Evolutionary conservation across 2,329 filamentous ascomycete species (phyloP).

Genomic region (Leptosphaerulina australis): DNA sequence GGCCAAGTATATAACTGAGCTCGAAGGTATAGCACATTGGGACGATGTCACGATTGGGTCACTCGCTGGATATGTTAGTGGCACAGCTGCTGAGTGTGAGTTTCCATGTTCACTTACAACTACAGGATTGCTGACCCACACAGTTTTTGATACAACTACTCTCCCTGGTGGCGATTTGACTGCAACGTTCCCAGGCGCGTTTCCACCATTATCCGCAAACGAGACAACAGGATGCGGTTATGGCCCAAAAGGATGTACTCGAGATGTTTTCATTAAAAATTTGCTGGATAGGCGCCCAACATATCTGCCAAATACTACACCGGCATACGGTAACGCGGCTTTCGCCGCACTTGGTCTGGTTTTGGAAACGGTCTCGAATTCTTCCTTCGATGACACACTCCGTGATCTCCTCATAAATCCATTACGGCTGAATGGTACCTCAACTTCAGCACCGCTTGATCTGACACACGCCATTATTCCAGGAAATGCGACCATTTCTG

Average conservation of each 20-base stretch:
- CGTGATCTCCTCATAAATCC: slow-evolving; percentile 53
- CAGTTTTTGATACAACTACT: slow-evolving; percentile 2
- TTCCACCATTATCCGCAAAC: slow-evolving; percentile 10
- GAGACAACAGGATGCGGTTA: slow-evolving; percentile 13
- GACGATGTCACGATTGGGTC: slow-evolving; percentile 44
- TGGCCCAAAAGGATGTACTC: slow-evolving; percentile 5
- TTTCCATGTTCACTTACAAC: background rate
- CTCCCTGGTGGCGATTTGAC: slow-evolving; percentile 11
- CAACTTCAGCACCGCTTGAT: slow-evolving; percentile 33
- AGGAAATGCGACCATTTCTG: background rate
- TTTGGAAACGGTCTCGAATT: slow-evolving; percentile 54
- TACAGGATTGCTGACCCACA: background rate
- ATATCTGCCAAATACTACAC: slow-evolving; percentile 53
- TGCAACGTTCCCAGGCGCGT: slow-evolving; percentile 7
- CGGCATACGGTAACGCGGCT: slow-evolving; percentile 59
- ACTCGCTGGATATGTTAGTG: slow-evolving; percentile 43
- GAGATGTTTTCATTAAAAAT: slow-evolving; percentile 9
- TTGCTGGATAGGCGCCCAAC: slow-evolving; percentile 39
- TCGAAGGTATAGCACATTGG: slow-evolving; percentile 36
- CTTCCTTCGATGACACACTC: slow-evolving; percentile 47
- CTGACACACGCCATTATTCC: slow-evolving; percentile 14
- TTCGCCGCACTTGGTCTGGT: slow-evolving; percentile 55
- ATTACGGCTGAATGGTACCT: slow-evolving; percentile 53
- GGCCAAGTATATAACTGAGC: slow-evolving; percentile 34
- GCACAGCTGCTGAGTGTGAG: slow-evolving; percentile 35